Base-by-base conservation (phyloP, 148 eudicot genomes). In the Silene latifolia region DNA sequence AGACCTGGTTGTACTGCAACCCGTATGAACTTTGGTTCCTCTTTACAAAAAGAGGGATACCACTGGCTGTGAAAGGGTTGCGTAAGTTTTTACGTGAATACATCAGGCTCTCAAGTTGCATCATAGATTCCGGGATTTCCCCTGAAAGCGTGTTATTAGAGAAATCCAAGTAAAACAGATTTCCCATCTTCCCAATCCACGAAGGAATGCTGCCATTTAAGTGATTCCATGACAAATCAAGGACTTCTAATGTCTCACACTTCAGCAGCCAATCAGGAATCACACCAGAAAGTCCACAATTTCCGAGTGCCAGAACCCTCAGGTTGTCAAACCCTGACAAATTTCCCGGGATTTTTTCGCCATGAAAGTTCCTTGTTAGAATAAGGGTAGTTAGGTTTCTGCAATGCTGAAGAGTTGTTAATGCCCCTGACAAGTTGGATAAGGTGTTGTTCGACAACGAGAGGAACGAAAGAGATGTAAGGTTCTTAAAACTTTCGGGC, bases 221-320 rank as follows among this genome's bases (percentile, higher is more conserved):
- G 25, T 79, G 85, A 83, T 93, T 93, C 97, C 95, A 91, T 0
- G 98, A 93, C 72, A 93, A 77, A 81, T 93, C 98, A 63, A 91
- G 88, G 35, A 92, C 92, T 87, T 87, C 82, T 77, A 92, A 73
- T 64, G 76, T 88, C 17, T 63, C 48, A 76, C 97, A 89, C 51
- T 83, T 75, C 23, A 21, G 75, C 63, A 92, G 78, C 97, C 97
- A 92, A 70, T 10, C 35, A 58, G 94, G 97, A 60, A 92, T 81
- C 74, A 78, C 83, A 39, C 97, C 97, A 11, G 35, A 79, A 42
- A 92, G 82, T 18, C 82, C 90, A 79, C 97, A 89, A 73, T 88
- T 90, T 51, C 88, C 92, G 8, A 92, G 78, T 4, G 97, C 97
- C 72, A 92, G 71, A 75, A 87, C 60, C 78, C 76, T 79, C 62